phyloP scores from a whole-genome alignment of 2,329 filamentous ascomycete species.

The Escovopsis sp. region DNA sequence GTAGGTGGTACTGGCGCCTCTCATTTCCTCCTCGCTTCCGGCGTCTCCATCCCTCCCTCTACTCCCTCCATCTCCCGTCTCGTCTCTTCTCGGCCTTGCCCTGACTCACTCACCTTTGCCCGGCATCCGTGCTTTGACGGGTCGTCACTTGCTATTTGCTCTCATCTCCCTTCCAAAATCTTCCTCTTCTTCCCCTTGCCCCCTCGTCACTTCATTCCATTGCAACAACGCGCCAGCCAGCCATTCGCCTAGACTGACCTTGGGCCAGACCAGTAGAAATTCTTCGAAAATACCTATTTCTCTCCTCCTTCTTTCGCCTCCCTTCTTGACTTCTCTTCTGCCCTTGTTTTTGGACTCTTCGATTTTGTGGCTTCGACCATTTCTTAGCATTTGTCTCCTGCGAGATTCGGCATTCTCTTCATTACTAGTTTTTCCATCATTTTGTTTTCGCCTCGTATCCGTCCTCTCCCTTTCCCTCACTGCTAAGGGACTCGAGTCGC shows the following conservation, averaged over 20 bases:
- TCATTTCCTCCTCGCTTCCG: background rate
- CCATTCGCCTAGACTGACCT: no score
- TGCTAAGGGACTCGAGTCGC: background rate
- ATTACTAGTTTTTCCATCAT: background rate
- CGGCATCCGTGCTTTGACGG: background rate
- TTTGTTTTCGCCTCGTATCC: background rate
- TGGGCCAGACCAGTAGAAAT: no score
- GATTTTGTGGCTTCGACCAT: background rate
- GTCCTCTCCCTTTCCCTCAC: background rate
- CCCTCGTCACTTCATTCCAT: no score
- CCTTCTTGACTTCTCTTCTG: background rate
- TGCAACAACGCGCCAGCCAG: no score
- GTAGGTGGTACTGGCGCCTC: background rate
- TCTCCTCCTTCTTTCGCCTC: background rate
- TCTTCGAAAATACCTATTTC: conserved; percentile 1
- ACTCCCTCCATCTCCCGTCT: background rate
- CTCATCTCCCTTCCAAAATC: background rate
- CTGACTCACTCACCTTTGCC: background rate
- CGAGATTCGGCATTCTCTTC: background rate
- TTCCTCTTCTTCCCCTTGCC: no score
- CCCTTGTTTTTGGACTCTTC: background rate
- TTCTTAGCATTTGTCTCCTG: no score
- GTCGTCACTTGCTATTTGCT: background rate
- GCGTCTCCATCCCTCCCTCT: conserved; percentile 5
- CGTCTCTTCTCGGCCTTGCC: background rate